Conservation (phyloP, 352 stramenopile species). For the Pythium sukuiense region DNA sequence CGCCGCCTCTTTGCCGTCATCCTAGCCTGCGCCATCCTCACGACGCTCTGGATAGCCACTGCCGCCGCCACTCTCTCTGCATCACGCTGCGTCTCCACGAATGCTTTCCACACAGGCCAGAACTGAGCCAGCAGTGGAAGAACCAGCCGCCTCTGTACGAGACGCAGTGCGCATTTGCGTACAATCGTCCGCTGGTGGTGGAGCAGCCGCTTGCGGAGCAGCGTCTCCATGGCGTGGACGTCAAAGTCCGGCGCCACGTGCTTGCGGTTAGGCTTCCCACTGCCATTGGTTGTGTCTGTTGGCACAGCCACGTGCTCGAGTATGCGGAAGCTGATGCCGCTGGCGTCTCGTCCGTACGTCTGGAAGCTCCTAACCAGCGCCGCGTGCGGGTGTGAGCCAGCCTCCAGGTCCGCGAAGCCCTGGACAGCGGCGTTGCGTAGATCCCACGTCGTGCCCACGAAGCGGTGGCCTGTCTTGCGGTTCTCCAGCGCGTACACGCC, state of each 20-base stretch:
- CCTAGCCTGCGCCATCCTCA: conserved; percentile 28
- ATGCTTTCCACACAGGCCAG: conserved; percentile 37
- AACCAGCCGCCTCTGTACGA: conserved; percentile 44
- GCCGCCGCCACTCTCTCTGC: conserved; percentile 35
- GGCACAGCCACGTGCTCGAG: conserved; percentile 47
- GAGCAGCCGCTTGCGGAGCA: conserved; percentile 37
- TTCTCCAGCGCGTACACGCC: conserved; percentile 71
- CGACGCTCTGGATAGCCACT: conserved; percentile 44
- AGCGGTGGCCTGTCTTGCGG: conserved; percentile 54
- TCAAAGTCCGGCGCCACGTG: conserved; percentile 35
- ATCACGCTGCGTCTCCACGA: neutral
- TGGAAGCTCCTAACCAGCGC: conserved; percentile 46
- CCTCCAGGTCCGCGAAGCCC: conserved; percentile 45
- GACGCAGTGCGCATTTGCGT: conserved; percentile 34
- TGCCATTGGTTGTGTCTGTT: conserved; percentile 1
- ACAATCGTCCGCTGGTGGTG: conserved; percentile 36
- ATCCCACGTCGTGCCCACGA: conserved; percentile 76
- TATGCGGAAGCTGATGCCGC: conserved; percentile 52
- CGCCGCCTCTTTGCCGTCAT: conserved; percentile 11
- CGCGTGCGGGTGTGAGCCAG: conserved; percentile 42
- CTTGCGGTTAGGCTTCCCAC: conserved; percentile 1
- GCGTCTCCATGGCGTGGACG: conserved; percentile 53
- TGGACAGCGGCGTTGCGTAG: conserved; percentile 54
- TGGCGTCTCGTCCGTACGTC: conserved; percentile 40
- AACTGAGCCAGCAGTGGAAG: conserved; percentile 30